Evolutionary conservation across 1,139 yeast genomes (phyloP).

Genomic region (Blastobotrys raffinosifermentans): DNA sequence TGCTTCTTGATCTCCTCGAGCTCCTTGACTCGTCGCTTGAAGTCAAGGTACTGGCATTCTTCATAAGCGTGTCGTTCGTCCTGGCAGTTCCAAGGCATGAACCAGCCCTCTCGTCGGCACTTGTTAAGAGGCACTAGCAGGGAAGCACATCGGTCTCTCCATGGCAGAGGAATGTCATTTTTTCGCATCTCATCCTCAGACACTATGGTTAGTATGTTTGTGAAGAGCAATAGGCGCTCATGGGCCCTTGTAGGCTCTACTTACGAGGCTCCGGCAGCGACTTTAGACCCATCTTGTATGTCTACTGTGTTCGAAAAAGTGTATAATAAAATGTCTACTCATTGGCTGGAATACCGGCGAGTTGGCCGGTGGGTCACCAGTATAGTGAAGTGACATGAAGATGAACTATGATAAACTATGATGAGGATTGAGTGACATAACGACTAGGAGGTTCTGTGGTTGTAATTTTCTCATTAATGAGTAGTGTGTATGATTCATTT

Average conservation of each 20-base stretch:
- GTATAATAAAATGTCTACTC: no score
- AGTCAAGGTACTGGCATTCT: slow-evolving; percentile 79
- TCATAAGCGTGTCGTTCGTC: slow-evolving; percentile 82
- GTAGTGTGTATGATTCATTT: no score
- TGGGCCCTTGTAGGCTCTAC: slow-evolving; percentile 5
- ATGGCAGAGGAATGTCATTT: slow-evolving; percentile 70
- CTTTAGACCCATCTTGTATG: slow-evolving; percentile 41
- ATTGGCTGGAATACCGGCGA: no score
- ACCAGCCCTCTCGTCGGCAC: slow-evolving; percentile 51
- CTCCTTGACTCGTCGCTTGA: slow-evolving; percentile 74
- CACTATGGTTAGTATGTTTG: slow-evolving; percentile 36
- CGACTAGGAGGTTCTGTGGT: no score
- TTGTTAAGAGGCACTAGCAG: slow-evolving; percentile 61
- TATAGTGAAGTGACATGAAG: no score
- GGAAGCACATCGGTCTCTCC: slow-evolving; percentile 84
- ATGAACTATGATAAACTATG: no score
- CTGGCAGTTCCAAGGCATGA: slow-evolving; percentile 64
- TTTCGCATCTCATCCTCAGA: slow-evolving; percentile 82
- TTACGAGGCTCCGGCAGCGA: slow-evolving; percentile 20
- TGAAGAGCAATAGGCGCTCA: neutral
- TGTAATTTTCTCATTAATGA: no score
- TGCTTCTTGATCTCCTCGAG: slow-evolving; percentile 47
- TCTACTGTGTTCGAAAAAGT: no score
- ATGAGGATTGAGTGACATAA: no score
- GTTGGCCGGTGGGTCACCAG: no score